Conservation (phyloP, 2,329 filamentous ascomycete species). For the Alternaria atra region DNA sequence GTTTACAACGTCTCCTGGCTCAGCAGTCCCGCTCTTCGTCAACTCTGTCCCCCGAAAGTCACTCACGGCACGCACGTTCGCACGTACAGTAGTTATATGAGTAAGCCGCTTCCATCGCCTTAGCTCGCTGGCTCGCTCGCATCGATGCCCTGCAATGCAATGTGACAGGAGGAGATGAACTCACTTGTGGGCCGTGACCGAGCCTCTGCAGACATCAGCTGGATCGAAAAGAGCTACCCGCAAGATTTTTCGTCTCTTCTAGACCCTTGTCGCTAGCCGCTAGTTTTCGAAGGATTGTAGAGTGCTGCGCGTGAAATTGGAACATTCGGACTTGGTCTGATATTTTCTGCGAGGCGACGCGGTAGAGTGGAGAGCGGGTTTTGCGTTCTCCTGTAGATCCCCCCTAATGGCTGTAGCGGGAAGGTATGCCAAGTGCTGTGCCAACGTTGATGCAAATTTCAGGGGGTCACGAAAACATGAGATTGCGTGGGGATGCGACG, state of each 20-base stretch:
- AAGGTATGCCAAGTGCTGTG: constrained; percentile 11
- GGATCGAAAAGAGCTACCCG: not conserved
- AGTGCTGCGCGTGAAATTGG: constrained; percentile 1
- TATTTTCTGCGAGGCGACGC: not conserved
- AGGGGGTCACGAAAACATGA: constrained; percentile 7
- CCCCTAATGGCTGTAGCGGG: constrained; percentile 13
- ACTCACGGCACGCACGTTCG: not conserved
- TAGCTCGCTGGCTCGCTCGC: not conserved
- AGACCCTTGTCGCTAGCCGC: not conserved
- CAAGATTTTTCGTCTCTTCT: not conserved
- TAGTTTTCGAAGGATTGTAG: not conserved
- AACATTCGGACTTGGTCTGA: not conserved
- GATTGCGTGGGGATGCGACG: not conserved
- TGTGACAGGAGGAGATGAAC: constrained; percentile 6
- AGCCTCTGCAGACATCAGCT: not conserved
- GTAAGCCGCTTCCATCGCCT: not conserved
- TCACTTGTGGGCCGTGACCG: constrained; percentile 1
- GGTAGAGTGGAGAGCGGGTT: constrained; percentile 5
- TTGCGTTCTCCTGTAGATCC: constrained; percentile 20
- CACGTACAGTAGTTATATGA: constrained; percentile 1
- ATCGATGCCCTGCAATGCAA: not conserved
- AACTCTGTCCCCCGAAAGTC: not conserved
- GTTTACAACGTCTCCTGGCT: too few relatives aligned
- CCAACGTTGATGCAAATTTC: constrained; percentile 8
- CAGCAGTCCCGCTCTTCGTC: not conserved